Base-by-base conservation (phyloP, 192 early-diverging fungal species). In the Rhizoclosmatium globosum region DNA sequence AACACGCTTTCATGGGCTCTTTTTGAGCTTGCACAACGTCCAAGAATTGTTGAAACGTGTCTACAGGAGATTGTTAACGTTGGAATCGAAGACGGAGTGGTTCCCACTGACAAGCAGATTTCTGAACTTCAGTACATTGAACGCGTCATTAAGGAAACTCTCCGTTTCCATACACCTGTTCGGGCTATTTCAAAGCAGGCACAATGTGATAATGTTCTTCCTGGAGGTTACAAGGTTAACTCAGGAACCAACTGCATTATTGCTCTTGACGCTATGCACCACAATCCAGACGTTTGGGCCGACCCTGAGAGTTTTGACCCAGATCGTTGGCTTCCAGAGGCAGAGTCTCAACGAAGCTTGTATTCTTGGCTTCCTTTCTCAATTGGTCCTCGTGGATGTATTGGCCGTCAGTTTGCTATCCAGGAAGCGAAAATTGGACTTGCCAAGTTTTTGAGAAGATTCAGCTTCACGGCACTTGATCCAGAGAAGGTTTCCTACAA, bases 321-420 rank as follows among this genome's bases (percentile, higher is more conserved):
- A 11, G 87, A 89, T 41, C 69, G 88, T 44, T 92, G 81, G 67
- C 62, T 76, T 2, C 84, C 85, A 4, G 89, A 89, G 68, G 83
- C 85, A 56, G 86, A 88, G 67, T 68, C 78, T n/a, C 83, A 85
- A 65, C 79, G 88, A 44, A 82, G 82, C 15, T 50, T 59, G 2
- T 85, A 78, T 47, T 85, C 88, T 42, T 92, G 89, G 89, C 68
- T 90, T 56, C 87, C 89, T 9, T 90, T 90, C 66, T 85, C 82
- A 9, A 56, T 53, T 17, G 87, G 87, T 17, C 58, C 75, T 38
- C 82, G 89, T 15, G 78, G 81, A 4, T 92, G 91, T 66, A 87
- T 92, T 65, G 91, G 91, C n/a, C 79, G 87, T 60, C 85, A 85
- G 62, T 87, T 92, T 79, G 88, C 91, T 46, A 50, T 92, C 47